These are phyloP conservation scores for Eutrema japonicum DNA, from an alignment of 345 rosid genomes.

Conservation along the genomic window DNA sequence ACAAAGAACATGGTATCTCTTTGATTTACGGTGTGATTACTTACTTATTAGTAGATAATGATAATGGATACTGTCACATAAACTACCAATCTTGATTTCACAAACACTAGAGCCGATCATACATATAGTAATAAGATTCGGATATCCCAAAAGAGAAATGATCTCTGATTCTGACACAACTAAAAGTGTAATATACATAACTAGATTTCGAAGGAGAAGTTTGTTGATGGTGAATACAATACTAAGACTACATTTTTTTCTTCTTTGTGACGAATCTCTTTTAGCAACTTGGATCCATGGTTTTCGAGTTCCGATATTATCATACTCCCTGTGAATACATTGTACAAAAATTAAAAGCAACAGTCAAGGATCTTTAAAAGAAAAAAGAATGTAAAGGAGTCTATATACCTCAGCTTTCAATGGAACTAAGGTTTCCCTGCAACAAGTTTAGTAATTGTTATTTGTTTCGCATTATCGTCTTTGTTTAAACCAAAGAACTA, in stretches of 20 bases:
- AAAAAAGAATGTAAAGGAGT: constrained; percentile 2
- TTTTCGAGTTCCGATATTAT: constrained; percentile 10
- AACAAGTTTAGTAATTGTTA: constrained; percentile 38
- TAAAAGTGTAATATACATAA: constrained; percentile 39
- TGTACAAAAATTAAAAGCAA: neutral
- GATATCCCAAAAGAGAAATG: neutral
- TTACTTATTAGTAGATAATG: too few relatives aligned
- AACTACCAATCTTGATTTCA: neutral
- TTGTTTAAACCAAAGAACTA: neutral
- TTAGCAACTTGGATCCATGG: constrained; percentile 15
- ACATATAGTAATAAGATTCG: neutral
- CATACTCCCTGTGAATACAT: constrained; percentile 28
- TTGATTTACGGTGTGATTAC: too few relatives aligned
- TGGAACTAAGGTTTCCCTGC: constrained; percentile 67
- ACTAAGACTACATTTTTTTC: constrained; percentile 17
- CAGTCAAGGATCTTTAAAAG: neutral
- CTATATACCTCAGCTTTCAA: constrained; percentile 60
- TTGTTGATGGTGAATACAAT: constrained; percentile 3
- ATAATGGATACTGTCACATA: too few relatives aligned
- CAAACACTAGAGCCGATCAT: constrained; percentile 13
- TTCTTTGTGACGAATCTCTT: neutral
- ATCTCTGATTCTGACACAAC: constrained; percentile 9
- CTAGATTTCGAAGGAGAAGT: constrained; percentile 2
- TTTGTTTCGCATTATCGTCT: constrained; percentile 22
- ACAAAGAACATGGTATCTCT: too few relatives aligned